Conservation (phyloP, 805 yeast genomes). For the Barnettozyma californica region DNA sequence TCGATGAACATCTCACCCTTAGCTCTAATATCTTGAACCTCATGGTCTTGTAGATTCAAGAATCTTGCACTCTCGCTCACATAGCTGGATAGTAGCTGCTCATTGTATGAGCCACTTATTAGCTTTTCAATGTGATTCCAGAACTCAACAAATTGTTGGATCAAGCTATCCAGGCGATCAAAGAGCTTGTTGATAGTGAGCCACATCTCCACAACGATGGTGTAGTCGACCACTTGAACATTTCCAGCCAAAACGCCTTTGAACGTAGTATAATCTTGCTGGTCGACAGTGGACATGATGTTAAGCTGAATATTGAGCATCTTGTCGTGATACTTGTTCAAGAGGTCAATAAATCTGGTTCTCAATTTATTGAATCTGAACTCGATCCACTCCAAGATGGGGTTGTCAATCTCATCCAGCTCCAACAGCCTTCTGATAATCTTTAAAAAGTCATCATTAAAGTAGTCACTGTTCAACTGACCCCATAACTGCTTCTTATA, state of each 20-base stretch:
- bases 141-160: conserved; percentile 40
- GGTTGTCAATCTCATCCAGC: conserved; percentile 58
- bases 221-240: conserved; percentile 42
- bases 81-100: conserved; percentile 27
- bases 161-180: conserved; percentile 35
- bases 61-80: conserved; percentile 32
- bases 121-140: conserved; percentile 54
- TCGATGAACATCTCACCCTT: conserved; percentile 37
- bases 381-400: conserved; percentile 57
- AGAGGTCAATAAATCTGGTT: conserved; percentile 34
- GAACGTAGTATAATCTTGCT: conserved; percentile 29
- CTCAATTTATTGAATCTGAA: conserved; percentile 40
- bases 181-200: conserved; percentile 37
- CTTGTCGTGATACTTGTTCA: conserved; percentile 36
- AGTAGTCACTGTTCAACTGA: conserved; percentile 27
- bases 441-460: conserved; percentile 30
- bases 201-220: conserved; percentile 58
- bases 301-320: conserved; percentile 35
- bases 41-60: conserved; percentile 37
- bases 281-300: conserved; percentile 34
- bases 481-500: conserved; percentile 55
- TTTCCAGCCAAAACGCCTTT: conserved; percentile 14
- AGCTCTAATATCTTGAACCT: conserved; percentile 35
- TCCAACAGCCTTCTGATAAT: conserved; percentile 53
- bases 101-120: conserved; percentile 42